phyloP scores from a whole-genome alignment of 495 filamentous ascomycete species.

The Hyphodiscus hymeniophilus region DNA sequence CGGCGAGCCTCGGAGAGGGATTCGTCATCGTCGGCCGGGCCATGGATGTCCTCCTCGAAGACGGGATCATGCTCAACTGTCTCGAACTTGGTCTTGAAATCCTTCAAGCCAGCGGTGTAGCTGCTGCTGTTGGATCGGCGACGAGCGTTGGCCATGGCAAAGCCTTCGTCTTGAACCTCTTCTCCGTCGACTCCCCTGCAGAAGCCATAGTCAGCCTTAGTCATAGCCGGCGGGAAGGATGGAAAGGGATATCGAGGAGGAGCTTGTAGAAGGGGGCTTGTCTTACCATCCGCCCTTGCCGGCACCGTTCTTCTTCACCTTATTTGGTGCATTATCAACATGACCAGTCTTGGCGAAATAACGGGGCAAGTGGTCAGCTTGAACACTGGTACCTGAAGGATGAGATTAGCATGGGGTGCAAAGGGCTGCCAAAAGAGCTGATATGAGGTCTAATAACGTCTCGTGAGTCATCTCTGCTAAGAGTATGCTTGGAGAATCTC shows the following conservation, averaged over 20 bases:
- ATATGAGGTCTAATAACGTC: no score
- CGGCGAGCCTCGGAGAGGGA: slow-evolving; percentile 28
- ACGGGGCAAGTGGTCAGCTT: slow-evolving; percentile 64
- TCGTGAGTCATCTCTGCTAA: no score
- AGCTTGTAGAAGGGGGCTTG: not conserved
- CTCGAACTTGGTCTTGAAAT: slow-evolving; percentile 87
- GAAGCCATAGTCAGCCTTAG: slow-evolving; percentile 6
- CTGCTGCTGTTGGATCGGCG: slow-evolving; percentile 88
- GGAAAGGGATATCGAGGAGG: no score
- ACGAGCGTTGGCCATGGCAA: slow-evolving; percentile 76
- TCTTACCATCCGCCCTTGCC: slow-evolving; percentile 92
- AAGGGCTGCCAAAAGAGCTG: no score
- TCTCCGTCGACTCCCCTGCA: slow-evolving; percentile 74
- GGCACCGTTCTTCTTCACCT: slow-evolving; percentile 92
- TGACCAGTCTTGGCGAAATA: slow-evolving; percentile 88
- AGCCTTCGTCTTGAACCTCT: slow-evolving; percentile 71
- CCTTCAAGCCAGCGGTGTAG: slow-evolving; percentile 47
- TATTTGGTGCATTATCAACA: slow-evolving; percentile 74
- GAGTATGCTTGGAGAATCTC: no score
- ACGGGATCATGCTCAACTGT: slow-evolving; percentile 74
- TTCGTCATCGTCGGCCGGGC: slow-evolving; percentile 37
- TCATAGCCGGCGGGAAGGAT: slow-evolving; percentile 4
- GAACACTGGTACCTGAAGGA: not conserved
- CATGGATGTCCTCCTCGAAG: slow-evolving; percentile 78
- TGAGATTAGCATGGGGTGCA: no score